Conservation (phyloP, 2,329 filamentous ascomycete genomes). For the Colletotrichum truncatum region DNA sequence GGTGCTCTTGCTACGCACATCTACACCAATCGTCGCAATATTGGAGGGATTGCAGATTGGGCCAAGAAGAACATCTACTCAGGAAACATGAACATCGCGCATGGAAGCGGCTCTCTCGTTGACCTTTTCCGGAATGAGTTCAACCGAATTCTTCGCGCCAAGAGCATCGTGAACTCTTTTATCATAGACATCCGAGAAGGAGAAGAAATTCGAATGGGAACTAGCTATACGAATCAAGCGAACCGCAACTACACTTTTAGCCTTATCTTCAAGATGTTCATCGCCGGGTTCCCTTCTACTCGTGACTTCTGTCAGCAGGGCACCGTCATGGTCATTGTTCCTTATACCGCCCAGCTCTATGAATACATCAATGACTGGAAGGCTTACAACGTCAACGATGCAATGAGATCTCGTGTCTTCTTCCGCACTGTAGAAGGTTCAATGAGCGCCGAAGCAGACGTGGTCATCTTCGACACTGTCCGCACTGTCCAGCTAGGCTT, state of each 20-base stretch:
- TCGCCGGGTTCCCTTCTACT: too few species aligned
- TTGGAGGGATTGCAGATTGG: slow-evolving; percentile 8
- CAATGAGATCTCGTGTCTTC: not conserved
- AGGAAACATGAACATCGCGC: slow-evolving; percentile 7
- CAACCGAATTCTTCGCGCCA: not conserved
- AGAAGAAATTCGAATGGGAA: too few species aligned
- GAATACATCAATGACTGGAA: too few species aligned
- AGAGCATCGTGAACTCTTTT: not conserved
- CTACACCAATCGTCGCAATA: slow-evolving; percentile 10
- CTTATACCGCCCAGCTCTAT: slow-evolving; percentile 1
- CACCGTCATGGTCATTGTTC: too few species aligned
- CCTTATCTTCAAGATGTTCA: too few species aligned
- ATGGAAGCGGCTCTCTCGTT: too few species aligned
- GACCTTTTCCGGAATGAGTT: not conserved
- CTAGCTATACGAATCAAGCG: too few species aligned
- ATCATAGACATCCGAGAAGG: too few species aligned
- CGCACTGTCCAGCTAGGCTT: slow-evolving; percentile 7
- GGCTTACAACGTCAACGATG: too few species aligned
- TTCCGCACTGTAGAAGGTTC: slow-evolving; percentile 8
- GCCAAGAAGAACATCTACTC: not conserved
- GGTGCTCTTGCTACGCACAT: not conserved
- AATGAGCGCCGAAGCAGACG: slow-evolving; percentile 17
- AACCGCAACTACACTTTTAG: too few species aligned
- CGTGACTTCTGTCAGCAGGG: too few species aligned
- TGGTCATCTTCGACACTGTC: slow-evolving; percentile 14